Conservation (phyloP, 106 monocot genomes). For the Dendrobium huoshanense region DNA sequence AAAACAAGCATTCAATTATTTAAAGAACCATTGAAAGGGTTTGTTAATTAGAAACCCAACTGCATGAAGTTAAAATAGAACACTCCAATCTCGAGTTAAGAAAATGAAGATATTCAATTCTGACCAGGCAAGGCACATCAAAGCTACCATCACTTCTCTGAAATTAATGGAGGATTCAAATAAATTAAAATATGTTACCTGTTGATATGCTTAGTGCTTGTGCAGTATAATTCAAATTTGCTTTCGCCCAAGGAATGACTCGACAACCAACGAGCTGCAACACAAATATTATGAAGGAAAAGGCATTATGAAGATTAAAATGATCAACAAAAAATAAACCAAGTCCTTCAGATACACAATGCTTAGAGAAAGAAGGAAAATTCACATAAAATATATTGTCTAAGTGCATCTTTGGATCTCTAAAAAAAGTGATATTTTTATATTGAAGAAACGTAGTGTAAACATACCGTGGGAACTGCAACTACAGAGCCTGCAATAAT, state of each 20-base stretch:
- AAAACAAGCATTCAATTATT: no score
- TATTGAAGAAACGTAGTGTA: not conserved
- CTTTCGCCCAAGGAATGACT: conserved; percentile 74
- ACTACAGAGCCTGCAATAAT: conserved; percentile 22
- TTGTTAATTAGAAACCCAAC: no score
- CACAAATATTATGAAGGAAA: conserved; percentile 1
- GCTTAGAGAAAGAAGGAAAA: not conserved
- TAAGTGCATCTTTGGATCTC: not conserved
- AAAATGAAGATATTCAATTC: not conserved
- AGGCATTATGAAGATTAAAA: not conserved
- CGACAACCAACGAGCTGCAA: conserved; percentile 60
- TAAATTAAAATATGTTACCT: conserved; percentile 25
- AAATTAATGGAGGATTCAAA: not conserved
- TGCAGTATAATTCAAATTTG: conserved; percentile 73
- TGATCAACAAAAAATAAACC: not conserved
- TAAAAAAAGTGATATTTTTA: not conserved
- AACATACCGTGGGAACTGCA: conserved; percentile 55
- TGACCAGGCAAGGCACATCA: not conserved
- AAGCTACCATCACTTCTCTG: not conserved
- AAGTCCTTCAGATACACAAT: not conserved
- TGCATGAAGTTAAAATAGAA: not conserved
- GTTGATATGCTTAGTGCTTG: conserved; percentile 74
- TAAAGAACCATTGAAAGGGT: no score
- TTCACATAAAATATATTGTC: not conserved
- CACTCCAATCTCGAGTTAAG: not conserved